Percentiles rank a stretch among this genome's conserved stretches.
These are phyloP conservation scores for Senna tora DNA, from an alignment of 306 rosid genomes.

Conservation along the genomic window DNA sequence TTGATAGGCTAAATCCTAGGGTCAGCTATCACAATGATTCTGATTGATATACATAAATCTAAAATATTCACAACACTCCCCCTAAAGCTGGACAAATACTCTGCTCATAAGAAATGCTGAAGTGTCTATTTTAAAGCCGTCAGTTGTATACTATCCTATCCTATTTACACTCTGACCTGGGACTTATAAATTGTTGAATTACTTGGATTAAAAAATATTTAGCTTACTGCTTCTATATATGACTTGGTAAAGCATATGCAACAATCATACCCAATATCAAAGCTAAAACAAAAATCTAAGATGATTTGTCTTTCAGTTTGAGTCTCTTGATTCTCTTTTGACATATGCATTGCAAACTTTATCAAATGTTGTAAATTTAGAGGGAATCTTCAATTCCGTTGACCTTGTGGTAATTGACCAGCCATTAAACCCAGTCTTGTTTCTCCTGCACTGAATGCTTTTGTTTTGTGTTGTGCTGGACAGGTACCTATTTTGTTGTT, in stretches of 20 bases:
- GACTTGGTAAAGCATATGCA: not conserved
- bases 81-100: not conserved
- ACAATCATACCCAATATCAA: not conserved
- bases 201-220: not conserved
- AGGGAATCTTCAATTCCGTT: not conserved
- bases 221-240: constrained; percentile 8
- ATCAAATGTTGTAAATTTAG: not conserved
- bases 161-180: not conserved
- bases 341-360: not conserved
- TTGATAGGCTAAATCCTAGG: too few relatives aligned
- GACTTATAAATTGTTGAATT: not conserved
- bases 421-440: not conserved
- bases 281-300: not conserved
- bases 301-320: constrained; percentile 20
- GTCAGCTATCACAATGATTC: too few relatives aligned
- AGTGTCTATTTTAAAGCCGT: not conserved
- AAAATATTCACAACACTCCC: too few relatives aligned
- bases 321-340: not conserved
- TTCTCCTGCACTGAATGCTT: constrained; percentile 25
- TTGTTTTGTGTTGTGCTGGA: constrained; percentile 30
- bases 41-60: too few relatives aligned
- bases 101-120: not conserved
- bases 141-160: not conserved
- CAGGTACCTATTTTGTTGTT: constrained; percentile 98
- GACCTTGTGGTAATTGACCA: not conserved